phyloP scores from a whole-genome alignment of 495 filamentous ascomycete species.

The Tuber melanosporum region DNA sequence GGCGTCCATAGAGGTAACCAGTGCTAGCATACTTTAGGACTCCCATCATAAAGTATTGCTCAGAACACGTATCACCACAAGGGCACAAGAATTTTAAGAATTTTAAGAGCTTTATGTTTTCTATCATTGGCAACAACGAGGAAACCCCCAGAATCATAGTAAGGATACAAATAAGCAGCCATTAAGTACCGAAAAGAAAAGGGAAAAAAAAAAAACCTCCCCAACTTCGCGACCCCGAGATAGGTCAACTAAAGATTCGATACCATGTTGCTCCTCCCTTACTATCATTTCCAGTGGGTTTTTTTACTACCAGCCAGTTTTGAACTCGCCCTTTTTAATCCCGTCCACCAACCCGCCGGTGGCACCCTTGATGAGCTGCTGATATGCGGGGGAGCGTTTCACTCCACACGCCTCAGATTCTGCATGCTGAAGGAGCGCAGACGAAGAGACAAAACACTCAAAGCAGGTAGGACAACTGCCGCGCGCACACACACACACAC shows the following conservation, averaged over 20 bases:
- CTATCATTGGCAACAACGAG: not conserved
- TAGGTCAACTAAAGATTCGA: not conserved
- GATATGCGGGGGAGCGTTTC: not conserved
- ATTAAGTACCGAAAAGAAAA: not conserved
- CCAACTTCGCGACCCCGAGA: not conserved
- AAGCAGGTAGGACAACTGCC: too few species aligned
- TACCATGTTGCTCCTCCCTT: not conserved
- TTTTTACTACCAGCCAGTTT: not conserved
- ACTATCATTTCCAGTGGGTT: not conserved
- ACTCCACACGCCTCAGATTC: not conserved
- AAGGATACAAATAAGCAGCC: not conserved
- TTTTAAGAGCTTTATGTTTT: not conserved
- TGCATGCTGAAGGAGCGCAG: not conserved
- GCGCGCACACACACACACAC: too few species aligned
- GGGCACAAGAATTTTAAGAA: not conserved
- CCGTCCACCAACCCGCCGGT: not conserved
- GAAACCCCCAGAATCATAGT: too few species aligned
- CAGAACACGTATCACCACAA: not conserved
- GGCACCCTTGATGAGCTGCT: not conserved
- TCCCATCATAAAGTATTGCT: not conserved
- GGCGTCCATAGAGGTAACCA: too few species aligned
- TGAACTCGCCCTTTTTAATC: not conserved
- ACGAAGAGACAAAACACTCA: not conserved
- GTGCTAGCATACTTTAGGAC: too few species aligned
- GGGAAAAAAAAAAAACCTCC: not conserved